A percentile compares a stretch with the other conserved stretches of the same genome.
Evolutionary conservation across 2,329 filamentous ascomycete genomes (phyloP).

Genomic region (Colletotrichum sp.): DNA sequence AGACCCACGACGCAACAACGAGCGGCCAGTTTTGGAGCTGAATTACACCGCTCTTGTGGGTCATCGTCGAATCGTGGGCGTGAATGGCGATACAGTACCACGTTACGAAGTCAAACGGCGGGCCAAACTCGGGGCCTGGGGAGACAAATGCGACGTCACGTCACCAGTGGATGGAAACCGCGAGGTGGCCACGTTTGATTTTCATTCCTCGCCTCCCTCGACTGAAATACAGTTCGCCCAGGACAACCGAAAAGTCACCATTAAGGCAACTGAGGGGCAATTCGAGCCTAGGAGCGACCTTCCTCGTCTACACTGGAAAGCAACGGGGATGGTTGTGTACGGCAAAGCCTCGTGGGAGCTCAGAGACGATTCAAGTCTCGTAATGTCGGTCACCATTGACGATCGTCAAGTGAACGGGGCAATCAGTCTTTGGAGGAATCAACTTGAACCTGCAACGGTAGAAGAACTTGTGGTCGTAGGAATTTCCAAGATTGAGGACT

Average conservation of each 20-base stretch:
- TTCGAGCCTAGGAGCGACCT: neutral
- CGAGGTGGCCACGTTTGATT: neutral
- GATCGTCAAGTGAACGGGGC: neutral
- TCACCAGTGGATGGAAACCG: neutral
- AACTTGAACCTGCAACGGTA: neutral
- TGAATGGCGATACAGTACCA: neutral
- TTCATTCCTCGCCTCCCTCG: neutral
- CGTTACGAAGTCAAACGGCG: slow-evolving; percentile 8
- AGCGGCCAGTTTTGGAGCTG: neutral
- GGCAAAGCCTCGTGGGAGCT: slow-evolving; percentile 4
- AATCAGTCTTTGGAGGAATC: neutral
- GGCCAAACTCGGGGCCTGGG: neutral
- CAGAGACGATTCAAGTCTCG: neutral
- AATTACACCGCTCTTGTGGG: neutral
- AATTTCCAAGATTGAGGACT: slow-evolving; percentile 5
- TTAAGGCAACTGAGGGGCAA: neutral
- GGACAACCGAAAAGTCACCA: neutral
- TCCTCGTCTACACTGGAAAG: neutral
- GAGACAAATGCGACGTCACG: neutral
- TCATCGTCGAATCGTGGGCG: neutral
- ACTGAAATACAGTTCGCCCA: neutral
- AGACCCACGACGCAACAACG: neutral
- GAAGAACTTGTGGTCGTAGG: slow-evolving; percentile 7
- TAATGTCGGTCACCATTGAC: neutral
- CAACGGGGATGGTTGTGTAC: neutral